Evolutionary conservation across 2,329 filamentous ascomycete genomes (phyloP).

Genomic region (Apiospora arundinis): DNA sequence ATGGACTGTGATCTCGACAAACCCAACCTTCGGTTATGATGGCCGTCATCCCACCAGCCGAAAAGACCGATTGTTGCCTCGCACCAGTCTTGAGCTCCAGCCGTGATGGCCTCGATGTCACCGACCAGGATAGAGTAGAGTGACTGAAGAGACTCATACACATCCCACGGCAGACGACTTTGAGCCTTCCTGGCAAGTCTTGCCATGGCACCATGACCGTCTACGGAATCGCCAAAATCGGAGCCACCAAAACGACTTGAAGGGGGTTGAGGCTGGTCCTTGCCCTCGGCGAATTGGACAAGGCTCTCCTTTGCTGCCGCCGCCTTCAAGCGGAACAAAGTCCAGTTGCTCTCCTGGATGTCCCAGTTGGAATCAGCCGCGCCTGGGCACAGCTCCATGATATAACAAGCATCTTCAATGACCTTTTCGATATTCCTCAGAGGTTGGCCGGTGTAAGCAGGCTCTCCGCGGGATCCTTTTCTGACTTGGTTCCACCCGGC

Average conservation of each 20-base stretch:
- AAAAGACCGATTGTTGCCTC: slow-evolving; percentile 85
- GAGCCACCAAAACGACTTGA: slow-evolving; percentile 43
- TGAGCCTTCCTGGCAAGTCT: slow-evolving; percentile 78
- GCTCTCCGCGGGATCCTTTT: slow-evolving; percentile 68
- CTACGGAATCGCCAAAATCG: slow-evolving; percentile 43
- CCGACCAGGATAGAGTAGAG: slow-evolving; percentile 85
- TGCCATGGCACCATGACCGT: slow-evolving; percentile 60
- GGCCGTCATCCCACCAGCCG: slow-evolving; percentile 90
- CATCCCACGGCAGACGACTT: slow-evolving; percentile 85
- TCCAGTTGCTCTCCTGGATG: slow-evolving; percentile 81
- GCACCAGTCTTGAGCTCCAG: slow-evolving; percentile 86
- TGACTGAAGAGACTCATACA: slow-evolving; percentile 83
- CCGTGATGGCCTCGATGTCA: slow-evolving; percentile 75
- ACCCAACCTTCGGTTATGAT: slow-evolving; percentile 46
- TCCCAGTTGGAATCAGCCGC: slow-evolving; percentile 76
- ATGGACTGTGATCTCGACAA: slow-evolving; percentile 47
- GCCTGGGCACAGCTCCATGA: slow-evolving; percentile 77
- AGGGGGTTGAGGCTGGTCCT: slow-evolving; percentile 52
- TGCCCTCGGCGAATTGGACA: slow-evolving; percentile 79
- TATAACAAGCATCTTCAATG: slow-evolving; percentile 69
- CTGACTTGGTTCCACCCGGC: slow-evolving; percentile 82
- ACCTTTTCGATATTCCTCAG: slow-evolving; percentile 80
- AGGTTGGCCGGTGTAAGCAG: slow-evolving; percentile 75
- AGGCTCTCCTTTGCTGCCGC: slow-evolving; percentile 73
- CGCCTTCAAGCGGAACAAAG: slow-evolving; percentile 78